Percentiles rank a stretch among this genome's conserved stretches.
Conservation (phyloP, 2,329 filamentous ascomycete species). For the Aspergillus novoparasiticus region DNA sequence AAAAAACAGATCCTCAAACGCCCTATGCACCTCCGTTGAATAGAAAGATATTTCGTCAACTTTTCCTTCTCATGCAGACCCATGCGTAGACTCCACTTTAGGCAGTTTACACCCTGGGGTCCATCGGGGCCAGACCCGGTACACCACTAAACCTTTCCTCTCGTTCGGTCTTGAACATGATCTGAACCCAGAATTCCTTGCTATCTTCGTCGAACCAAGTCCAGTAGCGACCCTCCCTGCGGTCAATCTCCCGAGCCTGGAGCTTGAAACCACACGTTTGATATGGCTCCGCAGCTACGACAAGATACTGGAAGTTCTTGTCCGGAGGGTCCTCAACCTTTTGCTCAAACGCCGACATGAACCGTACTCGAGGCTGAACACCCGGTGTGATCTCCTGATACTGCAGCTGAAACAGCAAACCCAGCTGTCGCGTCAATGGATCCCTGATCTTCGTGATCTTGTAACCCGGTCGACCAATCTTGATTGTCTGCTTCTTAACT, state of each 20-base stretch:
- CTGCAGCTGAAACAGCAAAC: slow-evolving; percentile 92
- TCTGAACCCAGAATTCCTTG: slow-evolving; percentile 96
- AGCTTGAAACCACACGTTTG: slow-evolving; percentile 97
- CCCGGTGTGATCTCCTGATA: slow-evolving; percentile 85
- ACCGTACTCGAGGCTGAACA: slow-evolving; percentile 79
- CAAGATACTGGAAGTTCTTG: slow-evolving; percentile 89
- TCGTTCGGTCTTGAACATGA: slow-evolving; percentile 97
- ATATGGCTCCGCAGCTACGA: slow-evolving; percentile 95
- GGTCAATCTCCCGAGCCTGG: slow-evolving; percentile 88
- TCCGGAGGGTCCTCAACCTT: slow-evolving; percentile 89
- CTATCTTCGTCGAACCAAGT: slow-evolving; percentile 93
- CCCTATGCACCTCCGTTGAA: slow-evolving; percentile 10
- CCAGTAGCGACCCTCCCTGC: slow-evolving; percentile 85
- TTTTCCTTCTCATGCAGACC: background rate
- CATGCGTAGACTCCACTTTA: background rate
- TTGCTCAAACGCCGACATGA: slow-evolving; percentile 98
- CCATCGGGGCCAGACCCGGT: slow-evolving; percentile 61
- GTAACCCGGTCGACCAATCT: slow-evolving; percentile 95
- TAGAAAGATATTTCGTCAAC: slow-evolving; percentile 10
- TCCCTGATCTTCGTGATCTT: slow-evolving; percentile 97
- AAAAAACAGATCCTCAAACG: slow-evolving; percentile 17
- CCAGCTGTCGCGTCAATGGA: slow-evolving; percentile 82
- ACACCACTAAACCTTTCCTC: slow-evolving; percentile 81
- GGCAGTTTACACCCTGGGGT: slow-evolving; percentile 28
- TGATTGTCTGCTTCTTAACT: slow-evolving; percentile 80